A percentile compares a stretch with the other conserved stretches of the same genome.
Evolutionary conservation across 768 basidiomycete species (phyloP).

Genomic region (Macrocybe gigantea): DNA sequence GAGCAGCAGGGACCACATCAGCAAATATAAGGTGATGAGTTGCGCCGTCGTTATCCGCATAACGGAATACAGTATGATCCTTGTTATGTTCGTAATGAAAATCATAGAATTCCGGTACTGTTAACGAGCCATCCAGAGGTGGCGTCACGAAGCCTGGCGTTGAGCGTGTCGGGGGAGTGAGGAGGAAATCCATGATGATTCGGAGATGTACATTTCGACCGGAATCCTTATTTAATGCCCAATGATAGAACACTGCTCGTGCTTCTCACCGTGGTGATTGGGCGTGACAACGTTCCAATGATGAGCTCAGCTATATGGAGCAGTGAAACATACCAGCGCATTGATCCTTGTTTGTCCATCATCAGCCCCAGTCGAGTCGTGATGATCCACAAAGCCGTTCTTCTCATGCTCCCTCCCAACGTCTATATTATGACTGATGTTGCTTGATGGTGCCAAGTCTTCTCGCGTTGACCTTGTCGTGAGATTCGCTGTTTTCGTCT

Average conservation of each 20-base stretch:
- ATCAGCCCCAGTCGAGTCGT: too few relatives aligned
- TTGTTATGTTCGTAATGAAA: constrained; percentile 7
- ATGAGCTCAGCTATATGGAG: too few relatives aligned
- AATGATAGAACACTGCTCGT: background rate
- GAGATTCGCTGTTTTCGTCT: too few relatives aligned
- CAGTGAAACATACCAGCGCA: too few relatives aligned
- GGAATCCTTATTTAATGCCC: background rate
- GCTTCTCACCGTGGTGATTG: background rate
- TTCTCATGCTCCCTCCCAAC: too few relatives aligned
- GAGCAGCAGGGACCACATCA: constrained; percentile 9
- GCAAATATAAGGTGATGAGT: constrained; percentile 1
- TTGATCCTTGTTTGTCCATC: too few relatives aligned
- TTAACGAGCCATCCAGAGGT: constrained; percentile 5
- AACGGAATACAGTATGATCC: constrained; percentile 4
- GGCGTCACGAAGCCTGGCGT: background rate
- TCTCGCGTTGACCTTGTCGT: too few relatives aligned
- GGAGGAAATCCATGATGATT: constrained; percentile 3
- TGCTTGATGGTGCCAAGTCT: too few relatives aligned
- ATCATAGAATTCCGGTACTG: constrained; percentile 8
- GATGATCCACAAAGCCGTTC: too few relatives aligned
- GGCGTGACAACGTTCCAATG: too few relatives aligned
- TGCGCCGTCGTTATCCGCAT: constrained; percentile 1
- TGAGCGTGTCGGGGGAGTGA: background rate
- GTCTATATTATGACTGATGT: too few relatives aligned
- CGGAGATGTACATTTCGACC: background rate